These are phyloP conservation scores for Chalciporus sp. DNA, from an alignment of 1,284 basidiomycete species.

Conservation along the genomic window DNA sequence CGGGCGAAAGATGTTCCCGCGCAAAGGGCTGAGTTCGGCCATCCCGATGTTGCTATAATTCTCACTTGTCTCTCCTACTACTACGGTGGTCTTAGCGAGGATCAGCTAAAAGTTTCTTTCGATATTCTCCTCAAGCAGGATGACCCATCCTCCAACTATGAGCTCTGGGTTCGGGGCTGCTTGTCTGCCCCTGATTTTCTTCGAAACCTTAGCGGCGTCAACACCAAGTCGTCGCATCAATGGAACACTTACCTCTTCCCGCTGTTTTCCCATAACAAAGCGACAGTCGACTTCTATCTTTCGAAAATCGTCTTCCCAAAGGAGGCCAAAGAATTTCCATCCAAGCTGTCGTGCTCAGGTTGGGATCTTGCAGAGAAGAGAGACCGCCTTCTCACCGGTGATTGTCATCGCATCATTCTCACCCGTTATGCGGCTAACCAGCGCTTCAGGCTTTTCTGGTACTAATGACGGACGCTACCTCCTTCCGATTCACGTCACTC, in stretches of 20 bases:
- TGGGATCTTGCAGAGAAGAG: conserved; percentile 50
- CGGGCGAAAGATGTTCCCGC: not conserved
- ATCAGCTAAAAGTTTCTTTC: conserved; percentile 44
- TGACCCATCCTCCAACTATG: conserved; percentile 46
- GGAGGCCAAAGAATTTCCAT: conserved; percentile 47
- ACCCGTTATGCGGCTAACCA: not conserved
- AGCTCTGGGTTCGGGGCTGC: not conserved
- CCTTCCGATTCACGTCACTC: conserved; percentile 48
- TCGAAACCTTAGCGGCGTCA: conserved; percentile 40
- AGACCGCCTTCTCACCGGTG: conserved; percentile 27
- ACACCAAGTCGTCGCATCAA: conserved; percentile 44
- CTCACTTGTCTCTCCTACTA: conserved; percentile 58
- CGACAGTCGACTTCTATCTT: conserved; percentile 52
- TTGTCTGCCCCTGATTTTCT: conserved; percentile 33
- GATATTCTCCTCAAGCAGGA: conserved; percentile 45
- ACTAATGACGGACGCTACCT: conserved; percentile 56
- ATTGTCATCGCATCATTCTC: not conserved
- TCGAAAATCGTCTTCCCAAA: conserved; percentile 50
- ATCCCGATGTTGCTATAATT: conserved; percentile 51
- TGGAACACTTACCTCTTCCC: conserved; percentile 35
- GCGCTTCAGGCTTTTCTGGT: conserved; percentile 55
- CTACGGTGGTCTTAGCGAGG: conserved; percentile 45
- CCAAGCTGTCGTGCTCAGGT: conserved; percentile 46
- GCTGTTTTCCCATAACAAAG: conserved; percentile 40
- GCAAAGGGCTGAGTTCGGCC: conserved; percentile 46